Base-by-base conservation (phyloP, 768 basidiomycete species). In the Termitomyces sp. region DNA sequence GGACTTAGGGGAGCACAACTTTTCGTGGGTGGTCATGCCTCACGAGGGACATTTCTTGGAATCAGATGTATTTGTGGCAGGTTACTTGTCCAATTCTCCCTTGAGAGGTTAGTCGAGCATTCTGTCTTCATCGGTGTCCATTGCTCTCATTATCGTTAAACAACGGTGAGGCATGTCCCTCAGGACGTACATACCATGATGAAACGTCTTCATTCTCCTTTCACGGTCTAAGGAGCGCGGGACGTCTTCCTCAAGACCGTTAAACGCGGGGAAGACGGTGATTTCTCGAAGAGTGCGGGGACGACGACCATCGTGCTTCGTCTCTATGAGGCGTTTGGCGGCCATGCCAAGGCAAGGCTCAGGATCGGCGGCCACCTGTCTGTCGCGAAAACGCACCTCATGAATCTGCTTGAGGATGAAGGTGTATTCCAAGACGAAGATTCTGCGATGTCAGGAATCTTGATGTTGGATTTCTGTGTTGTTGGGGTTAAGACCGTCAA, bases 211-310 rank as follows among this genome's bases (percentile, higher is more conserved):
- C 73, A 73, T 49, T 71, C 80, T 0, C 87, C 87, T 0, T 91
- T 98, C 75, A 70, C 67, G 8, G 62, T 97, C 33, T 73, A 81
- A 14, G 87, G 87, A 9, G 88, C 87, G 1, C 77, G 78, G 2
- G 96, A 96, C 65, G 84, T 99, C 26, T 77, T 94, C 72, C 77
- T 98, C 3, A 96, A 98, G 70, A 98, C 97, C 9, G 76, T 98
- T 72, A 99, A 99, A 70, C 88, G 95, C 24, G 94, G 92, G 6
- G 94, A 98, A 63, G 83, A 90, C 54, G 94, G 96, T 64, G 73
- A 76, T 54, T 67, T 73, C 42, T 60, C 58, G n/a, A 55, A 56
- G 6, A 50, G 60, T 22, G 67, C 64, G 14, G 56, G 61, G 4
- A 66, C 67, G 20, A 79, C 80, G 52, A 90, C 86, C 0, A 73